These are phyloP conservation scores for Fusarium anguioides DNA, from an alignment of 2,329 filamentous ascomycete species.

Conservation along the genomic window DNA sequence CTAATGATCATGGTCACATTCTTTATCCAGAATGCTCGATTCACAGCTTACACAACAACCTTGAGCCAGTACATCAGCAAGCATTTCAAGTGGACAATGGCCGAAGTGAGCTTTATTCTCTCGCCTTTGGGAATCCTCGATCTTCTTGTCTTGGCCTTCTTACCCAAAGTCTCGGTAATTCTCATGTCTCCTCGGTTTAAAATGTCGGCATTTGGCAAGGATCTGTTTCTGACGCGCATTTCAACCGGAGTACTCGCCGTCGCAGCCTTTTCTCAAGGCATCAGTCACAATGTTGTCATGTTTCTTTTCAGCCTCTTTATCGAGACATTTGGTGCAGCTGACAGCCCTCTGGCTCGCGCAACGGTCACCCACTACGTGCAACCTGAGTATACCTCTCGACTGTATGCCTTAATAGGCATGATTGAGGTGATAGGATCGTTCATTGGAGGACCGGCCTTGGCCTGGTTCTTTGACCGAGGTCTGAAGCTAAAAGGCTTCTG, in stretches of 20 bases:
- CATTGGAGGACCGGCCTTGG: constrained; percentile 54
- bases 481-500: constrained; percentile 50
- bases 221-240: constrained; percentile 50
- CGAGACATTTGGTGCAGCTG: constrained; percentile 53
- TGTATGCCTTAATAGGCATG: constrained; percentile 56
- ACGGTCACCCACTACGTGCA: constrained; percentile 55
- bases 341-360: constrained; percentile 54
- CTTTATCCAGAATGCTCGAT: constrained; percentile 53
- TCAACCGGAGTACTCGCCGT: constrained; percentile 50
- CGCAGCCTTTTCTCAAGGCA: constrained; percentile 50
- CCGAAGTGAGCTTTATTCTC: constrained; percentile 55
- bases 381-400: constrained; percentile 52
- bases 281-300: constrained; percentile 48
- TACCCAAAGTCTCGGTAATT: constrained; percentile 51
- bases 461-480: constrained; percentile 53
- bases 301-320: constrained; percentile 55
- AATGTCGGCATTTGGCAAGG: constrained; percentile 52
- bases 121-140: constrained; percentile 55
- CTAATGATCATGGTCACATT: constrained; percentile 54
- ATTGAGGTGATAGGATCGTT: constrained; percentile 54
- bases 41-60: constrained; percentile 49
- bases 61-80: constrained; percentile 58
- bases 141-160: constrained; percentile 50
- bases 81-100: constrained; percentile 57
- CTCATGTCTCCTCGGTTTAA: constrained; percentile 50